Conservation (phyloP, 2,329 filamentous ascomycete genomes). For the Sphaceloma murrayae region DNA sequence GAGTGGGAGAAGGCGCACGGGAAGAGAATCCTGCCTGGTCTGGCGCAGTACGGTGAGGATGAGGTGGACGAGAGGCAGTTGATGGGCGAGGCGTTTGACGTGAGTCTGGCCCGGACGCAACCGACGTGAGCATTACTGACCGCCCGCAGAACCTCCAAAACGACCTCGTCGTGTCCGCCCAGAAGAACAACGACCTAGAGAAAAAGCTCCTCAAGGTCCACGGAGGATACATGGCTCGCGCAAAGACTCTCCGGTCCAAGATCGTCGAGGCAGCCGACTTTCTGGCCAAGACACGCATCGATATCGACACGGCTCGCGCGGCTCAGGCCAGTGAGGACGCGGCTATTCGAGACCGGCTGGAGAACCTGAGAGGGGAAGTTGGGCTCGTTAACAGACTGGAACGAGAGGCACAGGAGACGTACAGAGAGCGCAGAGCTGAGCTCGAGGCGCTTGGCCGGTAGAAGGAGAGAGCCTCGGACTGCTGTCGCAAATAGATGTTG, state of each 20-base stretch:
- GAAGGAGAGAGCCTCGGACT: neutral
- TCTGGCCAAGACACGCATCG: constrained; percentile 61
- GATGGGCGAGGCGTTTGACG: constrained; percentile 65
- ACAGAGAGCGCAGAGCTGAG: constrained; percentile 67
- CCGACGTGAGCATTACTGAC: constrained; percentile 8
- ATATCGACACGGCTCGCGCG: constrained; percentile 64
- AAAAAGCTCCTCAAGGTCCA: constrained; percentile 85
- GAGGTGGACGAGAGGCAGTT: constrained; percentile 59
- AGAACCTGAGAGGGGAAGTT: constrained; percentile 72
- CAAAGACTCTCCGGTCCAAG: constrained; percentile 70
- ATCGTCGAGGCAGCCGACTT: constrained; percentile 65
- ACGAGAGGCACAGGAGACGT: constrained; percentile 82
- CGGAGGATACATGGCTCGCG: constrained; percentile 81
- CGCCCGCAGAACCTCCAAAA: constrained; percentile 55
- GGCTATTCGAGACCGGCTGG: constrained; percentile 62
- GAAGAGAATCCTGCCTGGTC: constrained; percentile 55
- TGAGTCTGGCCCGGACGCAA: constrained; percentile 34
- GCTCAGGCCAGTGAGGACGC: constrained; percentile 72
- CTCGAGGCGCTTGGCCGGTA: constrained; percentile 47
- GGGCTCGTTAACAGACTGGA: constrained; percentile 70
- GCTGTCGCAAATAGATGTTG: no score
- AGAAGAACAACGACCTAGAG: constrained; percentile 76
- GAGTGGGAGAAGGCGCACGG: constrained; percentile 44
- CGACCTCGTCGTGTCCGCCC: constrained; percentile 61
- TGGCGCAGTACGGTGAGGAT: constrained; percentile 70